These are phyloP conservation scores for Calonectria ilicicola DNA, from an alignment of 2,329 filamentous ascomycete species.

Conservation along the genomic window DNA sequence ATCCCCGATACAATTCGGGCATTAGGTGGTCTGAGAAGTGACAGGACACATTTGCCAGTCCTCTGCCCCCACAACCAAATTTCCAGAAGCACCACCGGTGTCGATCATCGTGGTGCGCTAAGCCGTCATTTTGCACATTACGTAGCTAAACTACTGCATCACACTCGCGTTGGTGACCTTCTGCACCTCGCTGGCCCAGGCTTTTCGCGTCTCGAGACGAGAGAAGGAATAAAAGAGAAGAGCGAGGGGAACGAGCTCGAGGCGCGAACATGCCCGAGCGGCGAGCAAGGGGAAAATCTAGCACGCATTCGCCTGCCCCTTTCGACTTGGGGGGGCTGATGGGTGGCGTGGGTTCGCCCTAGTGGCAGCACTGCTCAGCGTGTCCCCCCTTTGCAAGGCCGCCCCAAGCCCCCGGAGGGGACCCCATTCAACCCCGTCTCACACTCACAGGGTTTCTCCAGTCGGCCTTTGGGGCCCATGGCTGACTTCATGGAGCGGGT, in stretches of 20 bases:
- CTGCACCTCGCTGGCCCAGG: not conserved
- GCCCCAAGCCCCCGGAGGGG: constrained; percentile 2
- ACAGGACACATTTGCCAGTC: not conserved
- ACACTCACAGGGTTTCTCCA: constrained; percentile 40
- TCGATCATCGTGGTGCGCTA: constrained; percentile 3
- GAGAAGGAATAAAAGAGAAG: not conserved
- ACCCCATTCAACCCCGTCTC: not conserved
- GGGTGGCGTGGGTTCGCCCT: constrained; percentile 18
- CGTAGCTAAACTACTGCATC: not conserved
- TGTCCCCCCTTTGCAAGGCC: not conserved
- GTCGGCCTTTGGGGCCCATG: constrained; percentile 25
- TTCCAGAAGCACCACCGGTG: constrained; percentile 1
- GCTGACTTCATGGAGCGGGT: constrained; percentile 40
- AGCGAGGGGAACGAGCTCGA: constrained; percentile 6
- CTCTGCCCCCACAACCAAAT: constrained; percentile 4
- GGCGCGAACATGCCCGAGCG: not conserved
- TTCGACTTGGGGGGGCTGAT: constrained; percentile 19
- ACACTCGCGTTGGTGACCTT: not conserved
- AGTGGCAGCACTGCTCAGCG: not conserved
- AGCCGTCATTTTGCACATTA: not conserved
- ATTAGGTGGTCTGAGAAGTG: not conserved
- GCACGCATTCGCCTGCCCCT: constrained; percentile 23
- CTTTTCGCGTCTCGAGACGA: not conserved
- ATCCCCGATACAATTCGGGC: not conserved
- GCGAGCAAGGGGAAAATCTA: constrained; percentile 1